These are phyloP conservation scores for Metschnikowia kunwiensis DNA, from an alignment of 805 yeast species.

Conservation along the genomic window DNA sequence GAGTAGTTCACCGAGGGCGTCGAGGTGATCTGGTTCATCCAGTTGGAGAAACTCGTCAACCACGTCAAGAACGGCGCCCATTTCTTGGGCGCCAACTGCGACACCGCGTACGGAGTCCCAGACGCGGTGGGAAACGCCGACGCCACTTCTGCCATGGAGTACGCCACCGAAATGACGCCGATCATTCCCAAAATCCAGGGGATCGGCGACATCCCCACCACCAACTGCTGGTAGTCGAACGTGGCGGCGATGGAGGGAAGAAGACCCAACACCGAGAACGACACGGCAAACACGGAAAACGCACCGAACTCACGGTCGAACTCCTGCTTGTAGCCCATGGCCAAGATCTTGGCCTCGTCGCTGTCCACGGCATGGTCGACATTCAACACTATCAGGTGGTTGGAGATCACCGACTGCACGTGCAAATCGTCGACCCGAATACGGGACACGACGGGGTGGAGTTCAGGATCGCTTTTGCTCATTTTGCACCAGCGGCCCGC, in stretches of 20 bases:
- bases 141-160: constrained; percentile 62
- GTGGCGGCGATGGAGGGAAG: constrained; percentile 65
- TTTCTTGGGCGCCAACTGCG: constrained; percentile 56
- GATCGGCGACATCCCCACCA: constrained; percentile 60
- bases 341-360: constrained; percentile 54
- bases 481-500: constrained; percentile 3
- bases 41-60: constrained; percentile 63
- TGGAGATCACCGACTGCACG: constrained; percentile 39
- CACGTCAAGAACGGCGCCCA: constrained; percentile 54
- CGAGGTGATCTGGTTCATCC: constrained; percentile 61
- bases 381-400: constrained; percentile 35
- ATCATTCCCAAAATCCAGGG: constrained; percentile 57
- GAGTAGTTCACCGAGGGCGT: constrained; percentile 59
- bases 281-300: constrained; percentile 57
- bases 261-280: constrained; percentile 62
- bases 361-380: constrained; percentile 47
- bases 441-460: constrained; percentile 22
- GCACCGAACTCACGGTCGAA: constrained; percentile 56
- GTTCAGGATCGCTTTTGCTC: constrained; percentile 14
- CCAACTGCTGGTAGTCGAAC: constrained; percentile 56
- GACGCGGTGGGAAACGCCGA: constrained; percentile 66
- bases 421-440: constrained; percentile 36
- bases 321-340: constrained; percentile 63
- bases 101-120: constrained; percentile 68
- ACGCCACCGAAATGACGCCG: constrained; percentile 56